Evolutionary conservation across 2,329 filamentous ascomycete species (phyloP), one percentile per base, ranked within the genome.

Genomic region (Arthrinium puccinioides): DNA sequence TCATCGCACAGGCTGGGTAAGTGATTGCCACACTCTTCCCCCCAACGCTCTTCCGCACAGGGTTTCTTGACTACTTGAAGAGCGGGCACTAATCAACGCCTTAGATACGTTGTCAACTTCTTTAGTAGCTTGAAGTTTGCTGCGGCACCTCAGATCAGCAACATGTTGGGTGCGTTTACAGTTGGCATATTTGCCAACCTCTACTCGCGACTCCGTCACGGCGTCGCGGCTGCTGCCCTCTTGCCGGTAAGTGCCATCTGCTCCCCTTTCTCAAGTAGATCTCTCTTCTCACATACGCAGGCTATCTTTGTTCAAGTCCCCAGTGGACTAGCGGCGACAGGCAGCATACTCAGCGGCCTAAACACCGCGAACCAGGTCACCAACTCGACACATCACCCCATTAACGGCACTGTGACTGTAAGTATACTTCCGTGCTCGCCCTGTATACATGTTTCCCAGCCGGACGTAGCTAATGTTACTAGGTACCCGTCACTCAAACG

Each of bases 91-190:
- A n/a, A n/a, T n/a, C n/a, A n/a, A n/a, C n/a, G n/a, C n/a, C n/a
- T n/a, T n/a, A n/a, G n/a, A n/a, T 90, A 88, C 54, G 61, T 86
- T 4, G 81, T 87, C 48, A 89, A 84, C 54, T 87, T 76, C 61
- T 88, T 84, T 61, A 79, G 75, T 32, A 73, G 75, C 13, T 64
- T 71, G 18, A 76, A 70, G 27, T 87, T 90, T 53, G 62, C 68
- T 6, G 76, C 72, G 18, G 86, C 84, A 42, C 77, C 82, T 0
- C 84, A 89, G 52, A 76, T 92, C 29, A 78, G 81, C 39, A 88
- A 84, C 53, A 86, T 83, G 0, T 69, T 90, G 4, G 84, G 84
- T 21, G 85, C 86, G 0, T 74, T 92, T 36, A 74, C 76, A 3
- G 83, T 92, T 19, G 87, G 87, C 21, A 71, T 88, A 4, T 63